These are phyloP conservation scores for Cladosporium sp. DNA, from an alignment of 2,329 filamentous ascomycete species.

Conservation along the genomic window DNA sequence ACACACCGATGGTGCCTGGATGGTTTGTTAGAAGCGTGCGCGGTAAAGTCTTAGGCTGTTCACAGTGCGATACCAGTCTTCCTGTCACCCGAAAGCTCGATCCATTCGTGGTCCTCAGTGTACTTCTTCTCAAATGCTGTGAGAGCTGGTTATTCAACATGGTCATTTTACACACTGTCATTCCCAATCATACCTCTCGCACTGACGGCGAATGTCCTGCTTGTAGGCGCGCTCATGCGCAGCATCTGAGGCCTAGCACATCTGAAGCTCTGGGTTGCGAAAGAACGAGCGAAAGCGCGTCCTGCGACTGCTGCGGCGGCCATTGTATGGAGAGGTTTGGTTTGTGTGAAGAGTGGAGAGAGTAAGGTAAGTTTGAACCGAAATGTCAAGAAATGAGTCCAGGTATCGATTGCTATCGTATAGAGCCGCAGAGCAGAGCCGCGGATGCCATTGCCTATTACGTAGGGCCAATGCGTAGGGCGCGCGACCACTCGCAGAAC, in stretches of 20 bases:
- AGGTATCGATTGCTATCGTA: background rate
- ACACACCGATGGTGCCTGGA: conserved; percentile 72
- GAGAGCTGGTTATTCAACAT: background rate
- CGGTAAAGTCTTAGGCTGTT: conserved; percentile 5
- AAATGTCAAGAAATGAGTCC: conserved; percentile 1
- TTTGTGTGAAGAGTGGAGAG: background rate
- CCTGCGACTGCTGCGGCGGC: conserved; percentile 20
- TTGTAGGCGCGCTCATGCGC: conserved; percentile 13
- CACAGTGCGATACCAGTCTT: conserved; percentile 60
- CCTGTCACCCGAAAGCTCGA: conserved; percentile 78
- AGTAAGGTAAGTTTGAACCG: background rate
- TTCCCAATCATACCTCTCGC: conserved; percentile 21
- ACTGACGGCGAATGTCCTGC: conserved; percentile 28
- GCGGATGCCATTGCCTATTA: conserved; percentile 1
- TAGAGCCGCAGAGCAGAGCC: background rate
- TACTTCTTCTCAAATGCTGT: conserved; percentile 72
- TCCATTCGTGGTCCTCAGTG: conserved; percentile 98
- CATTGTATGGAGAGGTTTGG: background rate
- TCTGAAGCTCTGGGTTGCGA: conserved; percentile 19
- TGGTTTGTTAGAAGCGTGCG: conserved; percentile 8
- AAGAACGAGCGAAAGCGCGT: conserved; percentile 20
- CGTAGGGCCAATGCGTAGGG: conserved; percentile 1
- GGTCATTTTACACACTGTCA: background rate
- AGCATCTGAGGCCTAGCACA: conserved; percentile 17
- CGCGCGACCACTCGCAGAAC: background rate